Evolutionary conservation across 306 rosid species (phyloP).

Genomic region (Trifolium fragiferum): DNA sequence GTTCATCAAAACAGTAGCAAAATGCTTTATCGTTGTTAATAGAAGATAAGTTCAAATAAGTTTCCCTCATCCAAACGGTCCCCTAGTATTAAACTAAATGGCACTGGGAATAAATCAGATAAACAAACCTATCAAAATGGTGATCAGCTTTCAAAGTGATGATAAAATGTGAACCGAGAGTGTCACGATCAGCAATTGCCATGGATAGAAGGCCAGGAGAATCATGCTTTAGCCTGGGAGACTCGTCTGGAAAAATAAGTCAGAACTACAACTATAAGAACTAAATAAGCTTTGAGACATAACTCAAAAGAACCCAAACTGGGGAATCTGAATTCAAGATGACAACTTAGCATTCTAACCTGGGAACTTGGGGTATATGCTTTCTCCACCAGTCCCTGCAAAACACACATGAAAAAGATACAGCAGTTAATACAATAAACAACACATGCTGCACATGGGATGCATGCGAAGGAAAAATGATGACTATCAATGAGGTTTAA

Average conservation of each 20-base stretch:
- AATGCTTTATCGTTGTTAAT: neutral
- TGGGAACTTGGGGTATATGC: constrained; percentile 86
- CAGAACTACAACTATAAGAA: constrained; percentile 7
- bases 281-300: neutral
- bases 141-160: constrained; percentile 82
- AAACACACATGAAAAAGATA: constrained; percentile 35
- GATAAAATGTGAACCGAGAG: constrained; percentile 84
- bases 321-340: neutral
- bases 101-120: constrained; percentile 21
- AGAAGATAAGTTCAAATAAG: neutral
- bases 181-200: constrained; percentile 78
- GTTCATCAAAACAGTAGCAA: neutral
- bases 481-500: neutral
- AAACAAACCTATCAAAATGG: constrained; percentile 79
- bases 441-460: constrained; percentile 4
- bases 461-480: constrained; percentile 2
- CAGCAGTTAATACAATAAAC: neutral
- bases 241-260: constrained; percentile 69
- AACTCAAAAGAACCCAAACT: constrained; percentile 6
- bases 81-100: neutral
- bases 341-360: constrained; percentile 54
- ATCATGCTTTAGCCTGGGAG: constrained; percentile 79
- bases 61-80: neutral
- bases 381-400: constrained; percentile 95
- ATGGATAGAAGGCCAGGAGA: constrained; percentile 79